Evolutionary conservation across 2,329 filamentous ascomycete species (phyloP).

Genomic region (Aspergillus pseudoterreus): DNA sequence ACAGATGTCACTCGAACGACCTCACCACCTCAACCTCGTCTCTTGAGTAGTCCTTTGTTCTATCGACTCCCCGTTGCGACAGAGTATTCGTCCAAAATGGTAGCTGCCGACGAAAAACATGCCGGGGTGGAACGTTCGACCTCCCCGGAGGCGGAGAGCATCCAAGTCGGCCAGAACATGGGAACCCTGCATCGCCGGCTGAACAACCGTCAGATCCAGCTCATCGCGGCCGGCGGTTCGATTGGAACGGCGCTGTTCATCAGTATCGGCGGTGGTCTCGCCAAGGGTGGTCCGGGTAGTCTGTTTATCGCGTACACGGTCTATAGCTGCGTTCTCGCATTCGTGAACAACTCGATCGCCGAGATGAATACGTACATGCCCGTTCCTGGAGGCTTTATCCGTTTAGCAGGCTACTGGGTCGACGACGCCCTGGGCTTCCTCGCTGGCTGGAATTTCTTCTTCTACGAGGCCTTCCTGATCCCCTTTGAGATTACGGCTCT

Average conservation of each 20-base stretch:
- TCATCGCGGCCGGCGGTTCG: slow-evolving; percentile 40
- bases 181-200: slow-evolving; percentile 12
- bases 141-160: not conserved
- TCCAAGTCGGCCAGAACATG: not conserved
- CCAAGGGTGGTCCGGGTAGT: slow-evolving; percentile 36
- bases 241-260: slow-evolving; percentile 40
- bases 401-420: slow-evolving; percentile 43
- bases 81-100: not conserved
- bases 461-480: slow-evolving; percentile 40
- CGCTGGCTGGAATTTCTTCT: slow-evolving; percentile 48
- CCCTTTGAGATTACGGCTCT: slow-evolving; percentile 43
- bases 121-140: not conserved
- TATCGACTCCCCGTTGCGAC: not conserved
- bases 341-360: slow-evolving; percentile 40
- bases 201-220: slow-evolving; percentile 16
- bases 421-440: slow-evolving; percentile 45
- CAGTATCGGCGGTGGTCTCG: slow-evolving; percentile 36
- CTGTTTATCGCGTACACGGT: slow-evolving; percentile 35
- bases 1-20: not conserved
- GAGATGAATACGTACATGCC: slow-evolving; percentile 47
- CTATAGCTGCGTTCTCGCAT: slow-evolving; percentile 29
- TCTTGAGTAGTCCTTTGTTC: not conserved
- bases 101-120: not conserved
- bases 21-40: not conserved
- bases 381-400: slow-evolving; percentile 39